Evolutionary conservation across 2,329 filamentous ascomycete genomes (phyloP).

Genomic region (Erysiphe pulchra): DNA sequence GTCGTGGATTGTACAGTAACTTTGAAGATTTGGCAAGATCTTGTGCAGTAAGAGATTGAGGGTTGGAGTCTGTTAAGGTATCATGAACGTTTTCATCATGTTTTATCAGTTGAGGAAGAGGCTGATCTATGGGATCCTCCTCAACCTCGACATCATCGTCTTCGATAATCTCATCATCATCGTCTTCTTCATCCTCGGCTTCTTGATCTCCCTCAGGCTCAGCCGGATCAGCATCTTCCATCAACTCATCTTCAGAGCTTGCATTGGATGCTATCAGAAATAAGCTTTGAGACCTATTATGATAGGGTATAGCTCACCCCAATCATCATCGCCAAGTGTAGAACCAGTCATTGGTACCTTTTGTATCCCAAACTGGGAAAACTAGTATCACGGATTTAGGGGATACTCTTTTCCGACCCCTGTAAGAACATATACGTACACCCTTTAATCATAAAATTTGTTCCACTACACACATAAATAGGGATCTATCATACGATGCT

Average conservation of each 20-base stretch:
- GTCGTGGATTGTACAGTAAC: conserved; percentile 30
- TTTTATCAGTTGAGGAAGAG: conserved; percentile 6
- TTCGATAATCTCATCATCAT: conserved; percentile 18
- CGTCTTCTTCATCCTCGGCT: conserved; percentile 12
- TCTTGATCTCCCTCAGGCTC: conserved; percentile 13
- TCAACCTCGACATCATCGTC: conserved; percentile 21
- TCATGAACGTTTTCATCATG: conserved; percentile 8
- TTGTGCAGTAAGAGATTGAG: conserved; percentile 3
- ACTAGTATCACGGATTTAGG: too few species aligned
- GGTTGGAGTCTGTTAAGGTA: conserved; percentile 11
- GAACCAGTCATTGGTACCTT: conserved; percentile 11
- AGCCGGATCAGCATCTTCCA: conserved; percentile 22
- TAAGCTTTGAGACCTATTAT: conserved; percentile 1
- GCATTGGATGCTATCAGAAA: conserved; percentile 14
- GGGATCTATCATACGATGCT: too few species aligned
- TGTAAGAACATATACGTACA: too few species aligned
- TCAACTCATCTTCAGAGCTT: conserved; percentile 28
- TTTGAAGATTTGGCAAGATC: background rate
- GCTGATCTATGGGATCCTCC: conserved; percentile 18
- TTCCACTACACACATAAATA: too few species aligned
- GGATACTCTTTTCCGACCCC: too few species aligned
- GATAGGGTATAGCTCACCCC: conserved; percentile 5
- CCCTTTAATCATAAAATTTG: too few species aligned
- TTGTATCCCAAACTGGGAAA: background rate
- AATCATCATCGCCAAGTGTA: conserved; percentile 12